phyloP scores from a whole-genome alignment of 768 basidiomycete species.

The Lentinula boryana region DNA sequence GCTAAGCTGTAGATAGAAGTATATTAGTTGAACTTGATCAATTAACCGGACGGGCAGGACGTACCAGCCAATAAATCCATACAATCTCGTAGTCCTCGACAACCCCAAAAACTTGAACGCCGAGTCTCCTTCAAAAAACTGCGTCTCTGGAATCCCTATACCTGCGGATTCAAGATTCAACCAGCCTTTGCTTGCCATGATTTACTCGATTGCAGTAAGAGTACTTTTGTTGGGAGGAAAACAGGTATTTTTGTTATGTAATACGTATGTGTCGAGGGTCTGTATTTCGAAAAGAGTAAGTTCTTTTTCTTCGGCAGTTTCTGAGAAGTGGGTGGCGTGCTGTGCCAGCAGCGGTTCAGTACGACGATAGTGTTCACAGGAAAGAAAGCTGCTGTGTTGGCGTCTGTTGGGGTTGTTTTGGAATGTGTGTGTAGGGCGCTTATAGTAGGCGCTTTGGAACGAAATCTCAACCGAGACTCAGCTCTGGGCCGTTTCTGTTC shows the following conservation, averaged over 20 bases:
- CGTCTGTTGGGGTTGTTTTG: no score
- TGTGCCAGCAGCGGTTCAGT: not conserved
- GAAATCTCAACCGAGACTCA: no score
- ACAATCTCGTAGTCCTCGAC: slow-evolving; percentile 74
- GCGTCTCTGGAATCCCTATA: slow-evolving; percentile 63
- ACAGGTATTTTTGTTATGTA: not conserved
- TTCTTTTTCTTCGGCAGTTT: not conserved
- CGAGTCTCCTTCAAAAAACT: slow-evolving; percentile 85
- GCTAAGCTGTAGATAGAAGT: slow-evolving; percentile 44
- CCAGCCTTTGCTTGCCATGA: slow-evolving; percentile 71
- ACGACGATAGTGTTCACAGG: not conserved
- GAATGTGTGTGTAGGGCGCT: not conserved
- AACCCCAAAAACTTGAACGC: slow-evolving; percentile 79
- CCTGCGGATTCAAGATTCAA: slow-evolving; percentile 74
- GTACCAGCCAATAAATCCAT: slow-evolving; percentile 83
- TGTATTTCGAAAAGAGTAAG: not conserved
- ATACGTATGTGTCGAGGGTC: not conserved
- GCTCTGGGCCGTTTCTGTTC: no score
- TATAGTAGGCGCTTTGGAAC: not conserved
- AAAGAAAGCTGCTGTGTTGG: not conserved
- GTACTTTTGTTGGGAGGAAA: not conserved
- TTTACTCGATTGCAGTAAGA: not conserved
- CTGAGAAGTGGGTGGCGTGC: not conserved
- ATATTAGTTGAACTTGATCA: not conserved
- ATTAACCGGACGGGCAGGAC: slow-evolving; percentile 15